Conservation (phyloP, 768 basidiomycete genomes). For the Tricholoma bakamatsutake region DNA sequence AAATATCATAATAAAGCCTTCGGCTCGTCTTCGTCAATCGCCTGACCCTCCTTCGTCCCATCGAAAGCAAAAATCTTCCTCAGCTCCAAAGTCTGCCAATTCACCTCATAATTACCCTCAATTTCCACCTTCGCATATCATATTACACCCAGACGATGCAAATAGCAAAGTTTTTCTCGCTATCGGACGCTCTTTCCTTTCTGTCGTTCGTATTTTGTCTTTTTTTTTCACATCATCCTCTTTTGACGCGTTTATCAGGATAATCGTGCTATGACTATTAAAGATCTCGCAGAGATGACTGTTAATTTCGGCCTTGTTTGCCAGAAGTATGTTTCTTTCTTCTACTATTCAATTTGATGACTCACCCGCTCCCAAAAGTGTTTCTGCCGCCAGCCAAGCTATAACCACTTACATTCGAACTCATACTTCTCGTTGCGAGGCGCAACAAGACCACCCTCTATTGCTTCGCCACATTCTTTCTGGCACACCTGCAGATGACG, state of each 20-base stretch:
- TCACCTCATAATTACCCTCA: constrained; percentile 21
- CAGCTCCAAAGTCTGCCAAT: constrained; percentile 13
- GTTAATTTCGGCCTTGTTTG: constrained; percentile 60
- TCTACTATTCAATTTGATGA: neutral
- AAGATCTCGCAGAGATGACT: constrained; percentile 73
- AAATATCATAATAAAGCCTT: constrained; percentile 46
- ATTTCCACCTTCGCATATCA: constrained; percentile 59
- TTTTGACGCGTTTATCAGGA: constrained; percentile 35
- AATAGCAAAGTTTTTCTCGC: constrained; percentile 67
- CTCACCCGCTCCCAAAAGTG: constrained; percentile 31
- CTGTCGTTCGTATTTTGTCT: constrained; percentile 48
- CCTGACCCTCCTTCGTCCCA: constrained; percentile 31
- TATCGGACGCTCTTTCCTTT: constrained; percentile 66
- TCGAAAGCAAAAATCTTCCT: constrained; percentile 12
- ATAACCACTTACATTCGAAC: constrained; percentile 79
- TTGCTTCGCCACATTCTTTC: constrained; percentile 68
- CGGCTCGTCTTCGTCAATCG: constrained; percentile 42
- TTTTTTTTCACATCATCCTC: constrained; percentile 13
- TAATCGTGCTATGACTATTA: constrained; percentile 83
- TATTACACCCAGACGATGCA: constrained; percentile 72
- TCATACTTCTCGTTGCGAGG: constrained; percentile 67
- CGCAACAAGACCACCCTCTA: constrained; percentile 66
- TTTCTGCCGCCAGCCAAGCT: constrained; percentile 74
- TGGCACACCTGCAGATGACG: constrained; percentile 67
- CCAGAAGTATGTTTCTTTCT: constrained; percentile 55